Evolutionary conservation across 73 alveolate species (phyloP).

Genomic region (Diophrys appendiculata): DNA sequence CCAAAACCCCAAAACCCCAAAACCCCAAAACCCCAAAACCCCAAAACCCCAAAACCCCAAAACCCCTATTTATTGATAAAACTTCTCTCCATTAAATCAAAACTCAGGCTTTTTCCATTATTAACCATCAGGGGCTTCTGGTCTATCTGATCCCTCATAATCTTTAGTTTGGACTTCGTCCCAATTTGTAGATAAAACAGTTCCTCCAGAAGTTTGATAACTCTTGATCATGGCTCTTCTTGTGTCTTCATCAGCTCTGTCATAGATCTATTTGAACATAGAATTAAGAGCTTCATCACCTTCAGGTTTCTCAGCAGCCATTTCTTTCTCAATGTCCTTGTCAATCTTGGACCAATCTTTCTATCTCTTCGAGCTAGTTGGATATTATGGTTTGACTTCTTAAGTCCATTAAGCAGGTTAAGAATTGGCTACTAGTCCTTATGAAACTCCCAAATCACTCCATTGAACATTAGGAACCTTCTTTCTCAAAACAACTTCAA

Average conservation of each 20-base stretch:
- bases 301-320: constrained; percentile 78
- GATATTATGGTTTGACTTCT: constrained; percentile 84
- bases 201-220: constrained; percentile 91
- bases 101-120: constrained; percentile 84
- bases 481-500: constrained; percentile 82
- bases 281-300: constrained; percentile 95
- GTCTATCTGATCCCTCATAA: constrained; percentile 97
- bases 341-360: constrained; percentile 93
- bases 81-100: no score
- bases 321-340: constrained; percentile 90
- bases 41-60: constrained; percentile 27
- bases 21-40: constrained; percentile 26
- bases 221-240: constrained; percentile 99
- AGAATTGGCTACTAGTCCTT: constrained; percentile 1
- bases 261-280: constrained; percentile 93
- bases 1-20: constrained; percentile 28
- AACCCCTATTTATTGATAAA: not conserved
- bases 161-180: constrained; percentile 95
- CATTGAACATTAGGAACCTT: constrained; percentile 69
- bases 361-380: constrained; percentile 81
- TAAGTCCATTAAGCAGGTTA: constrained; percentile 16
- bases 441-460: constrained; percentile 42
- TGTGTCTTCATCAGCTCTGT: constrained; percentile 95
- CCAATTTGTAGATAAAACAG: constrained; percentile 98
- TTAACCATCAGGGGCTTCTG: constrained; percentile 97